Evolutionary conservation across 495 filamentous ascomycete genomes (phyloP).

Genomic region (Ramalina intermedia): DNA sequence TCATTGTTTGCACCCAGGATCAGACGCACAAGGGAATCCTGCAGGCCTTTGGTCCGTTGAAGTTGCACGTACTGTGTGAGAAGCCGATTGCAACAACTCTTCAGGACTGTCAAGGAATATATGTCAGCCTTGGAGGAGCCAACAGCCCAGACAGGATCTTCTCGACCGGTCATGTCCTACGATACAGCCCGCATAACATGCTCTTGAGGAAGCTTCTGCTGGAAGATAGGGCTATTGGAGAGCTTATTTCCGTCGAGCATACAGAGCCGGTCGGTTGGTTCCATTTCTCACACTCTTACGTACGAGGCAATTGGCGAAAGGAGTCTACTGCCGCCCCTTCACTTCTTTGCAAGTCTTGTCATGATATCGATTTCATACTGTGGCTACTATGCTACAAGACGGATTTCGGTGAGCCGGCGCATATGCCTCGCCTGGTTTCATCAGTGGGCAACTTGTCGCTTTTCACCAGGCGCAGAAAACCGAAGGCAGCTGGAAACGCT

Average conservation of each 20-base stretch:
- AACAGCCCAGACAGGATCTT: constrained; percentile 43
- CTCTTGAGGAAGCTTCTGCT: constrained; percentile 64
- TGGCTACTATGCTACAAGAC: constrained; percentile 54
- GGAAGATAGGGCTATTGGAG: constrained; percentile 57
- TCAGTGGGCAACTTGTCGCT: constrained; percentile 61
- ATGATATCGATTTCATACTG: constrained; percentile 79
- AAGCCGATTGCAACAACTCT: constrained; percentile 79
- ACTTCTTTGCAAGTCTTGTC: constrained; percentile 85
- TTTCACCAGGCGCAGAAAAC: constrained; percentile 62
- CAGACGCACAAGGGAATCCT: constrained; percentile 76
- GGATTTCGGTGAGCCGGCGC: constrained; percentile 39
- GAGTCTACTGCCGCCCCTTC: constrained; percentile 54
- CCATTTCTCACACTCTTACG: constrained; percentile 91
- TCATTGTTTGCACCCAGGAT: constrained; percentile 80
- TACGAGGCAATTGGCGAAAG: constrained; percentile 59
- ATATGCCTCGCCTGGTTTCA: constrained; percentile 58
- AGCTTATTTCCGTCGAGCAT: constrained; percentile 73
- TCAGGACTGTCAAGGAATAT: constrained; percentile 59
- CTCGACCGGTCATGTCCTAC: constrained; percentile 65
- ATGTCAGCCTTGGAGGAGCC: constrained; percentile 20
- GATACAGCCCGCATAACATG: constrained; percentile 85
- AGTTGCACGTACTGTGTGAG: constrained; percentile 82
- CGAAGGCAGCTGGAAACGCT: constrained; percentile 50
- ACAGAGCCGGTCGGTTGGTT: constrained; percentile 92
- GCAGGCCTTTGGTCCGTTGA: constrained; percentile 47